Evolutionary conservation across 1,139 yeast genomes (phyloP).

Genomic region (Blastobotrys aristatus): DNA sequence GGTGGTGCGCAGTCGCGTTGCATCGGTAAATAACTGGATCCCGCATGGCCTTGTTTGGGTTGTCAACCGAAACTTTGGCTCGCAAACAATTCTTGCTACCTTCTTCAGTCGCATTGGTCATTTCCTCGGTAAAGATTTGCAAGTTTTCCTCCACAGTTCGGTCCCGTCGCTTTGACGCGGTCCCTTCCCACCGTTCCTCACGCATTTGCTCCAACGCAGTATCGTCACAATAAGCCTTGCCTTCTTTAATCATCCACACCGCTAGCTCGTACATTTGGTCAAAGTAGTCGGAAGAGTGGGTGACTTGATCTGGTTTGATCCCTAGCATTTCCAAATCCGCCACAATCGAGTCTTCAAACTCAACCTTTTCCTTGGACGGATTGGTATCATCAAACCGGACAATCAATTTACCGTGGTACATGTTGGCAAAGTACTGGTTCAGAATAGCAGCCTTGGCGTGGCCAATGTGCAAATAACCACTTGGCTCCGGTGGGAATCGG

Average conservation of each 20-base stretch:
- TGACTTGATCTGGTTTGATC: conserved; percentile 78
- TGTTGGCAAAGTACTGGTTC: conserved; percentile 92
- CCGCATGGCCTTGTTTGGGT: conserved; percentile 87
- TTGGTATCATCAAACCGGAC: conserved; percentile 96
- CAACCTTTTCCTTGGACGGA: conserved; percentile 89
- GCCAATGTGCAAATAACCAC: conserved; percentile 95
- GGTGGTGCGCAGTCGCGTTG: conserved; percentile 85
- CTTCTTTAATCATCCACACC: conserved; percentile 80
- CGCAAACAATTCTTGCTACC: conserved; percentile 88
- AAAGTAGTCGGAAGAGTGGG: conserved; percentile 91
- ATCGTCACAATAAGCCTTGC: conserved; percentile 95
- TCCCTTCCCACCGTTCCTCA: conserved; percentile 97
- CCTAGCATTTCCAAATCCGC: conserved; percentile 88
- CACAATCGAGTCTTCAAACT: conserved; percentile 85
- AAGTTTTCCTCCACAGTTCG: conserved; percentile 88
- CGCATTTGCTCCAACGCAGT: conserved; percentile 93
- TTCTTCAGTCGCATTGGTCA: conserved; percentile 87
- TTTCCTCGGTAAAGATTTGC: conserved; percentile 75
- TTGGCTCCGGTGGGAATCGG: conserved; percentile 90
- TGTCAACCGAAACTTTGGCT: conserved; percentile 89
- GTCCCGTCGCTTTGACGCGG: conserved; percentile 83
- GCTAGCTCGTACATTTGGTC: conserved; percentile 84
- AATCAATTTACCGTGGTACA: conserved; percentile 88
- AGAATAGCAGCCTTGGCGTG: conserved; percentile 96
- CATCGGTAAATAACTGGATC: conserved; percentile 97